Conservation (phyloP, 2,329 filamentous ascomycete genomes). For the Diaporthe sp. region DNA sequence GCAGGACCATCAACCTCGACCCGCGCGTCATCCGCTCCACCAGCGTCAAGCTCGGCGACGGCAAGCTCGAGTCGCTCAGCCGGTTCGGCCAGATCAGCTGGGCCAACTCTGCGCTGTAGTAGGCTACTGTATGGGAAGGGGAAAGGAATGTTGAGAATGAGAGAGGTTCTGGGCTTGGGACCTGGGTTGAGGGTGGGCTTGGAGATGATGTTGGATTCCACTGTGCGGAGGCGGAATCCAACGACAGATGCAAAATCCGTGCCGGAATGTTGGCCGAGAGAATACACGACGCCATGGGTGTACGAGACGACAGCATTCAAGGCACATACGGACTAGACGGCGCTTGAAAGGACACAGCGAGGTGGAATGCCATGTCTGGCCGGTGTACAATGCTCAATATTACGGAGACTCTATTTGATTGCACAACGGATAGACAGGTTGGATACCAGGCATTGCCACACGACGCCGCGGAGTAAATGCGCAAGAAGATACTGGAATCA, state of each 20-base stretch:
- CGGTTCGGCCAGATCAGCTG: conserved; percentile 65
- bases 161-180: not conserved
- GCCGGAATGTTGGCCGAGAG: not conserved
- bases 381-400: conserved; percentile 17
- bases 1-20: conserved; percentile 83
- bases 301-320: not conserved
- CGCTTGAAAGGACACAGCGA: not conserved
- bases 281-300: not conserved
- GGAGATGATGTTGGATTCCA: not conserved
- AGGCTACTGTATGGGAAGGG: too few species aligned
- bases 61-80: conserved; percentile 80
- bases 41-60: conserved; percentile 87
- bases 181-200: too few species aligned
- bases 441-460: not conserved
- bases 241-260: not conserved
- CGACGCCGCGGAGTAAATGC: not conserved
- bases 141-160: too few species aligned
- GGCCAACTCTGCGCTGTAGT: conserved; percentile 48
- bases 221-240: not conserved
- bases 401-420: not conserved
- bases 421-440: not conserved
- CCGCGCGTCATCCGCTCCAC: conserved; percentile 90
- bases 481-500: not conserved
- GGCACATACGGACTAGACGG: not conserved
- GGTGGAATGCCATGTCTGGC: not conserved